phyloP scores from a whole-genome alignment of 441 rosid species.

The Hura crepitans region DNA sequence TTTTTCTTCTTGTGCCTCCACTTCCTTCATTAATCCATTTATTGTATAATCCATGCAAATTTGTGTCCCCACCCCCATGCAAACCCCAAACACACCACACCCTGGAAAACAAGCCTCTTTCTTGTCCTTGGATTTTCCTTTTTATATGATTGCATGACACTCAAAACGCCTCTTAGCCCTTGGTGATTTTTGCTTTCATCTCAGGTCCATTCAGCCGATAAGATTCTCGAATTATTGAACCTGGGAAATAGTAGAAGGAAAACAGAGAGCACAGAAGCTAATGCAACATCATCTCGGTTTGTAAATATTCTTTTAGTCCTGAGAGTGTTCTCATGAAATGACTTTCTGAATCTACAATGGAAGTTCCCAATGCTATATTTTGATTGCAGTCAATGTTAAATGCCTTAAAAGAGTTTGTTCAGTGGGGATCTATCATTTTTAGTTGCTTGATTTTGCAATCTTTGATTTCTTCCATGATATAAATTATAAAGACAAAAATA shows the following conservation, averaged over 20 bases:
- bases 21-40: too few species aligned
- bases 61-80: too few species aligned
- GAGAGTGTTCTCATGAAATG: slow-evolving; percentile 11
- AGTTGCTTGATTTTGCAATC: not conserved
- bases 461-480: not conserved
- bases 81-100: too few species aligned
- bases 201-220: slow-evolving; percentile 84
- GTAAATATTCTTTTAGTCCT: slow-evolving; percentile 10
- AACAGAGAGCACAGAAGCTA: slow-evolving; percentile 89
- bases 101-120: not conserved
- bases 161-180: slow-evolving; percentile 12
- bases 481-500: not conserved
- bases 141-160: not conserved
- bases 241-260: slow-evolving; percentile 84
- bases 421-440: not conserved
- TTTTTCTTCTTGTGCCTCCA: too few species aligned
- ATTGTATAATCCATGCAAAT: too few species aligned
- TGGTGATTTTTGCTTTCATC: slow-evolving; percentile 23
- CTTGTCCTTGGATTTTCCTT: too few species aligned
- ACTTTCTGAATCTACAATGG: not conserved
- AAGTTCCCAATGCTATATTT: not conserved
- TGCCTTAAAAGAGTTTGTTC: not conserved
- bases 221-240: slow-evolving; percentile 82
- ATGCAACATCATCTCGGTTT: slow-evolving; percentile 81
- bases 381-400: not conserved